These are phyloP conservation scores for Venustampulla echinocandica DNA, from an alignment of 495 filamentous ascomycete genomes.

Conservation along the genomic window DNA sequence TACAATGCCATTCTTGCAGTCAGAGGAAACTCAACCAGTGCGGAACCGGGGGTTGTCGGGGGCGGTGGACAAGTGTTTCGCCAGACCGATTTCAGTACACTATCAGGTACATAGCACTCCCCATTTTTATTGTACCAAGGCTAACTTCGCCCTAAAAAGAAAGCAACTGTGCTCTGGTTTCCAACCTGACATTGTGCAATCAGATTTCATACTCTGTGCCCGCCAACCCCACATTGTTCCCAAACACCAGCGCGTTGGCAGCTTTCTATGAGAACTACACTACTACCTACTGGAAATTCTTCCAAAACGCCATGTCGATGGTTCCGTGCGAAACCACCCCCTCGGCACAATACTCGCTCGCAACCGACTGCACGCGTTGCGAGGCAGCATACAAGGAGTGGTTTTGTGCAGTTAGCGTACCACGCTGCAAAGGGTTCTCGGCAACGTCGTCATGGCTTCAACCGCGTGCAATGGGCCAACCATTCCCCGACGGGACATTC, in stretches of 20 bases:
- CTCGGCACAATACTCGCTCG: slow-evolving; percentile 67
- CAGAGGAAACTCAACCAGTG: slow-evolving; percentile 43
- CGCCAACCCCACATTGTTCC: slow-evolving; percentile 53
- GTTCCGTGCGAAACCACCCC: slow-evolving; percentile 70
- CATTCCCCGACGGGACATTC: slow-evolving; percentile 58
- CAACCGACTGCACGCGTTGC: slow-evolving; percentile 66
- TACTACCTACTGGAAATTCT: slow-evolving; percentile 55
- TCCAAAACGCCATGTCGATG: slow-evolving; percentile 71
- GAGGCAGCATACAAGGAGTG: slow-evolving; percentile 76
- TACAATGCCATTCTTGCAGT: slow-evolving; percentile 68
- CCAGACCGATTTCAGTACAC: slow-evolving; percentile 62
- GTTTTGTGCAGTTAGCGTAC: slow-evolving; percentile 90
- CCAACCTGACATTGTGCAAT: slow-evolving; percentile 74
- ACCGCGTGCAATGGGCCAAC: slow-evolving; percentile 55
- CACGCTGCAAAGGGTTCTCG: slow-evolving; percentile 78
- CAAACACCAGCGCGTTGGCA: slow-evolving; percentile 40
- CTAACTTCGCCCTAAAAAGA: slow-evolving; percentile 15
- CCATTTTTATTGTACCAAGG: slow-evolving; percentile 18
- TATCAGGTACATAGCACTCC: slow-evolving; percentile 50
- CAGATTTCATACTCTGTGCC: slow-evolving; percentile 88
- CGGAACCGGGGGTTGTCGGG: slow-evolving; percentile 42
- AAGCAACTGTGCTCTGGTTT: slow-evolving; percentile 74
- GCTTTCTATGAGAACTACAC: slow-evolving; percentile 64
- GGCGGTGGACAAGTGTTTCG: slow-evolving; percentile 67
- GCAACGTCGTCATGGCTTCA: slow-evolving; percentile 46